Percentiles rank a stretch among this genome's conserved stretches.
phyloP scores from a whole-genome alignment of 176 grass and related monocot species.

The Stipa capillata region DNA sequence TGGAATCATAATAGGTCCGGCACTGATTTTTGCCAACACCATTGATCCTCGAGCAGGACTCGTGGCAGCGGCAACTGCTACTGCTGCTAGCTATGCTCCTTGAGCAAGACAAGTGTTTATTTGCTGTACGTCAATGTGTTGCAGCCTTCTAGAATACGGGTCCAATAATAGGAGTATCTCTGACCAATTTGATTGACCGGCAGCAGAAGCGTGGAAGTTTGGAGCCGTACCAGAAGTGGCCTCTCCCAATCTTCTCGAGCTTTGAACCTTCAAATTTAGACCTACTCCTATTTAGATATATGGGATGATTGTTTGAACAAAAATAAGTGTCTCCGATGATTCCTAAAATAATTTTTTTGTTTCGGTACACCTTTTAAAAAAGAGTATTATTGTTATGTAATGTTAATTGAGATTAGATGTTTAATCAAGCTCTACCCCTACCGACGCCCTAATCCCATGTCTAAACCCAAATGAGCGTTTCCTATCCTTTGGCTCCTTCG shows the following conservation, averaged over 20 bases:
- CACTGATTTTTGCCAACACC: not conserved
- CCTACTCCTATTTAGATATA: too few relatives aligned
- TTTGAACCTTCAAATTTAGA: too few relatives aligned
- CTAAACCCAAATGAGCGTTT: too few relatives aligned
- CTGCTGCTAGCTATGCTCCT: too few relatives aligned
- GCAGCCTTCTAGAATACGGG: not conserved
- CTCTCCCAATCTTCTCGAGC: not conserved
- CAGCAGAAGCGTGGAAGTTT: not conserved
- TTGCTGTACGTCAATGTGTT: too few relatives aligned
- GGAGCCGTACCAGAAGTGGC: too few relatives aligned
- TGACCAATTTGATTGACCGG: not conserved
- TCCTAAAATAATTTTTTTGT: not conserved
- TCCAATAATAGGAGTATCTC: not conserved
- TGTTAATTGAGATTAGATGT: too few relatives aligned
- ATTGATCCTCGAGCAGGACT: not conserved
- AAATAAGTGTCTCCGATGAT: not conserved
- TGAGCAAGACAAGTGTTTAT: not conserved
- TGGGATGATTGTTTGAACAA: not conserved
- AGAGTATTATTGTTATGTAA: too few relatives aligned
- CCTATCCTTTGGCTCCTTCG: too few relatives aligned
- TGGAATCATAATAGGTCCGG: not conserved
- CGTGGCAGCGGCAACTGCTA: not conserved
- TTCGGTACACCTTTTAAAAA: too few relatives aligned
- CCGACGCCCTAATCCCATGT: too few relatives aligned
- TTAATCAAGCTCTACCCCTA: too few relatives aligned